Conservation (phyloP, 208 protist genomes). For the Angomonas ambiguus region DNA sequence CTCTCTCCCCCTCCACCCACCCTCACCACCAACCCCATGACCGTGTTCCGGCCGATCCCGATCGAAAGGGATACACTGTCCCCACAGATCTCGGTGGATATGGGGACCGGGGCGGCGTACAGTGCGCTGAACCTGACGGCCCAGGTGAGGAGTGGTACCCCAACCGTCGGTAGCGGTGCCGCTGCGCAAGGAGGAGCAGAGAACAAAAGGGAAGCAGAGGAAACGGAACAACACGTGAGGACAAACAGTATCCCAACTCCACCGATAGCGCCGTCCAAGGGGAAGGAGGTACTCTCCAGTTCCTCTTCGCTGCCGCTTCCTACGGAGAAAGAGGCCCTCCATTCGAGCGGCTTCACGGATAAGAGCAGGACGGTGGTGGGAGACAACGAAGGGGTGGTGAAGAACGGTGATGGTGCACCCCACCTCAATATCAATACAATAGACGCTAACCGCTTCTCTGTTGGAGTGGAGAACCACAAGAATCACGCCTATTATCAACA, state of each 20-base stretch:
- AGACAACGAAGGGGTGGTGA: neutral
- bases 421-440: too few species aligned
- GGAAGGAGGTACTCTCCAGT: neutral
- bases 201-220: neutral
- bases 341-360: neutral
- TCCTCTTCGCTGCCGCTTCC: neutral
- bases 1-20: neutral
- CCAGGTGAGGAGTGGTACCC: neutral
- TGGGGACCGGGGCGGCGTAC: neutral
- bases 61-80: neutral
- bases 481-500: constrained; percentile 2
- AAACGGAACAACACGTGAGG: neutral
- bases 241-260: neutral
- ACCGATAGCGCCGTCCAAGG: neutral
- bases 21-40: neutral
- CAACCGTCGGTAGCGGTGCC: neutral
- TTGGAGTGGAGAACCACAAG: neutral
- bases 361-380: neutral
- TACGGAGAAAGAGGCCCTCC: neutral
- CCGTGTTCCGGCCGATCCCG: neutral
- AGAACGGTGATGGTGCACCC: neutral
- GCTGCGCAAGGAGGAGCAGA: neutral
- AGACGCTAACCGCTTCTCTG: neutral
- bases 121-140: too few species aligned
- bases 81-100: neutral